Evolutionary conservation across 148 eudicot genomes (phyloP).

Genomic region (Beta vulgaris): DNA sequence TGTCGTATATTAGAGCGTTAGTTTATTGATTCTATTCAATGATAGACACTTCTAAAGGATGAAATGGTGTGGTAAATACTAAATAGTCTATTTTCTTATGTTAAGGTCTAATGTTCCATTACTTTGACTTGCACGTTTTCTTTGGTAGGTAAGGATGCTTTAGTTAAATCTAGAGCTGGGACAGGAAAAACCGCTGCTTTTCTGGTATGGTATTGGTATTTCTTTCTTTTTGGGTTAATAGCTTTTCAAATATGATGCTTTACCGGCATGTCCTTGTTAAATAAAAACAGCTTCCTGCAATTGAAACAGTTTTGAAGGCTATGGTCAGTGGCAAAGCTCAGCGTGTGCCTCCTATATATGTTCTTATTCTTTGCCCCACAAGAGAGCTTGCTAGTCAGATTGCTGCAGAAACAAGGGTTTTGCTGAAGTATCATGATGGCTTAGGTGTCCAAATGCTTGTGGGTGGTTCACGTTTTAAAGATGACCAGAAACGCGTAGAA

Average conservation of each 20-base stretch:
- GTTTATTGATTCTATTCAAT: not conserved
- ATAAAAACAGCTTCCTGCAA: constrained; percentile 93
- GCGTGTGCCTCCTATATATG: constrained; percentile 66
- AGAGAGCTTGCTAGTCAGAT: constrained; percentile 98
- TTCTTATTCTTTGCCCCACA: constrained; percentile 89
- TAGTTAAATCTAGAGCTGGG: constrained; percentile 83
- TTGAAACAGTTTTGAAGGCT: constrained; percentile 94
- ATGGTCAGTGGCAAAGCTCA: constrained; percentile 35
- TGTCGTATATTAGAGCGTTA: not conserved
- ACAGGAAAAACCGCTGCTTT: constrained; percentile 92
- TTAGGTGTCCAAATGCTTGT: constrained; percentile 77
- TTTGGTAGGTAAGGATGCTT: constrained; percentile 76
- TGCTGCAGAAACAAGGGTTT: constrained; percentile 79
- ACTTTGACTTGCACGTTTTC: constrained; percentile 20
- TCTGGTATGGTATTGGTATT: constrained; percentile 56
- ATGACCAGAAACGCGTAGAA: constrained; percentile 77
- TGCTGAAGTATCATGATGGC: constrained; percentile 84
- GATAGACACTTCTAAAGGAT: too few species aligned
- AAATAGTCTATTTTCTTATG: not conserved
- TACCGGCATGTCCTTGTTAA: constrained; percentile 37
- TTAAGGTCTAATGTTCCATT: not conserved
- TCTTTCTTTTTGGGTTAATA: not conserved
- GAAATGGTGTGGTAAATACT: not conserved
- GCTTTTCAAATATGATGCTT: not conserved
- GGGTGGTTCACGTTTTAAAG: constrained; percentile 93